Evolutionary conservation across 768 basidiomycete genomes (phyloP).

Genomic region (Pleurotus citrinopileatus): DNA sequence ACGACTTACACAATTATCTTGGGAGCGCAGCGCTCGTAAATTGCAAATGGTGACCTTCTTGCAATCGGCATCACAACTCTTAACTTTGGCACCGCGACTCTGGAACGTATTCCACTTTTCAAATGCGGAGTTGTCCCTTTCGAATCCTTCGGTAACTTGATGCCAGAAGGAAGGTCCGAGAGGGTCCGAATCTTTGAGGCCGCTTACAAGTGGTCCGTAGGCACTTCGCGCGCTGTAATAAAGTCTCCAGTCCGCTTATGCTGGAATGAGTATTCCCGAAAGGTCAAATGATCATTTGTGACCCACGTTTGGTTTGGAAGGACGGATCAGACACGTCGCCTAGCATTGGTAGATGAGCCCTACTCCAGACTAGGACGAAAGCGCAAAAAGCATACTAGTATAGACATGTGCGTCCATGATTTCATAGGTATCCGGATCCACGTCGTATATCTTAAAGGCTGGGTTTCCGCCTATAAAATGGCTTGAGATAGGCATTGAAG

Average conservation of each 20-base stretch:
- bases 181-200: slow-evolving; percentile 16
- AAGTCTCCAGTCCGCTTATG: slow-evolving; percentile 45
- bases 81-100: slow-evolving; percentile 32
- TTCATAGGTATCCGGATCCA: slow-evolving; percentile 66
- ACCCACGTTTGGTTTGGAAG: slow-evolving; percentile 48
- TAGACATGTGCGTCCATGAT: slow-evolving; percentile 56
- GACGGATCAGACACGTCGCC: slow-evolving; percentile 38
- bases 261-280: slow-evolving; percentile 1
- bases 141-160: slow-evolving; percentile 52
- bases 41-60: slow-evolving; percentile 40
- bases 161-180: slow-evolving; percentile 61
- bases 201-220: slow-evolving; percentile 42
- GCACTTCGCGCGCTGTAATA: slow-evolving; percentile 55
- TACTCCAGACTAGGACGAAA: background rate
- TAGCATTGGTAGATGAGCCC: slow-evolving; percentile 15
- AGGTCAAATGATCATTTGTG: background rate
- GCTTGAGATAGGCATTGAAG: background rate
- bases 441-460: slow-evolving; percentile 57
- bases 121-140: slow-evolving; percentile 40
- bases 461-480: slow-evolving; percentile 46
- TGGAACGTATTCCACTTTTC: slow-evolving; percentile 43
- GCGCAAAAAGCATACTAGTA: slow-evolving; percentile 35
- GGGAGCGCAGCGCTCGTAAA: slow-evolving; percentile 37
- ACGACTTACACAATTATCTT: slow-evolving; percentile 38
- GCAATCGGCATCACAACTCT: slow-evolving; percentile 35